Evolutionary conservation across 176 grass and related monocot genomes (phyloP).

Genomic region (Oryza glumipatula): DNA sequence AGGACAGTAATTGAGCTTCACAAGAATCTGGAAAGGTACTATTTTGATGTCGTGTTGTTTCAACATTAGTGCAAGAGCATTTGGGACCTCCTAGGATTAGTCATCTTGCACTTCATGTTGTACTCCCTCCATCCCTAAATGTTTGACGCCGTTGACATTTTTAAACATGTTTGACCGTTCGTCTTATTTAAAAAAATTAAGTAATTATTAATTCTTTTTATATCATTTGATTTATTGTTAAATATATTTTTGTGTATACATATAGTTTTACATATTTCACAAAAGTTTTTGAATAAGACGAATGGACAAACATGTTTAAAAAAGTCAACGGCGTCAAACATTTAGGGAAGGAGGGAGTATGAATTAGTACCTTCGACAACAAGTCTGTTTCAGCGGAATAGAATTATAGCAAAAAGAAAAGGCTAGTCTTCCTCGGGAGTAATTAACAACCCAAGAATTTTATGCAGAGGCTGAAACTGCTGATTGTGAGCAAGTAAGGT

Average conservation of each 20-base stretch:
- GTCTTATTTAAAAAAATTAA: too few relatives aligned
- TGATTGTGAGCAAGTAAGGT: constrained; percentile 36
- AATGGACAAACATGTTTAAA: too few relatives aligned
- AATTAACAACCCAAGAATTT: constrained; percentile 38
- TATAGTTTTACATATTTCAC: too few relatives aligned
- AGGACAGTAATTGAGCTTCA: constrained; percentile 11
- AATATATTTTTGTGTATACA: too few relatives aligned
- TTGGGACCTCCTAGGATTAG: constrained; percentile 10
- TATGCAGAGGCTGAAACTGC: constrained; percentile 28
- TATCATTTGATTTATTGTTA: too few relatives aligned
- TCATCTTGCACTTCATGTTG: neutral
- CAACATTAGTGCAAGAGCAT: neutral
- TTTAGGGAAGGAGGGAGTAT: too few relatives aligned
- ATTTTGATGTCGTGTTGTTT: neutral
- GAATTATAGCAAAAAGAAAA: constrained; percentile 46
- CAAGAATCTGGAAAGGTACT: constrained; percentile 12
- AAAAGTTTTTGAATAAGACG: too few relatives aligned
- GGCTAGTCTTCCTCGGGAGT: constrained; percentile 36
- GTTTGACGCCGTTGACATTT: too few relatives aligned
- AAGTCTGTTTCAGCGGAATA: constrained; percentile 12
- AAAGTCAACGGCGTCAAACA: too few relatives aligned
- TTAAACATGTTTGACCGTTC: too few relatives aligned
- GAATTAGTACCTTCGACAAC: constrained; percentile 35
- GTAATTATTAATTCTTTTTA: too few relatives aligned
- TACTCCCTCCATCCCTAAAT: neutral